A percentile compares a stretch with the other conserved stretches of the same genome.
These are phyloP conservation scores for Atalantia buxifolia DNA, from an alignment of 345 rosid genomes.

Conservation along the genomic window DNA sequence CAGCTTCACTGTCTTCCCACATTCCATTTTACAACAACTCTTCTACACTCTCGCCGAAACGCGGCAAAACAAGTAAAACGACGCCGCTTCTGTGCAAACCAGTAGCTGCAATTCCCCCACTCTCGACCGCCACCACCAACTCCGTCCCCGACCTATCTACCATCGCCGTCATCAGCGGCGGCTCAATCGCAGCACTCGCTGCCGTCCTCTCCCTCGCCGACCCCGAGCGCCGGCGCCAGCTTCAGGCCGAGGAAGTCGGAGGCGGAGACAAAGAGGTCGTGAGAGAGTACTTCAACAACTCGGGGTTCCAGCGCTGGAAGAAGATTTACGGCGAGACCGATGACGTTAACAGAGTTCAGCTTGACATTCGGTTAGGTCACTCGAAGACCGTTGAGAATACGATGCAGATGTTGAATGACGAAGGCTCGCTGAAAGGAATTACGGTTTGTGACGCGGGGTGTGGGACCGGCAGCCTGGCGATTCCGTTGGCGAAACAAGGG, in stretches of 20 bases:
- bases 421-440: slow-evolving; percentile 66
- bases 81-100: slow-evolving; percentile 12
- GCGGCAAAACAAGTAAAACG: slow-evolving; percentile 11
- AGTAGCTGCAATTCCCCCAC: slow-evolving; percentile 34
- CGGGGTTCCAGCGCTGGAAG: slow-evolving; percentile 92
- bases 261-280: slow-evolving; percentile 94
- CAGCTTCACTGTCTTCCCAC: slow-evolving; percentile 51
- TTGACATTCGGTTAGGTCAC: slow-evolving; percentile 77
- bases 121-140: slow-evolving; percentile 38
- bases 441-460: slow-evolving; percentile 95
- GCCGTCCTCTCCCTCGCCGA: slow-evolving; percentile 73
- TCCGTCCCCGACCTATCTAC: slow-evolving; percentile 52
- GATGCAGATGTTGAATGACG: slow-evolving; percentile 68
- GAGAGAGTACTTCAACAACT: slow-evolving; percentile 80
- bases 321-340: slow-evolving; percentile 91
- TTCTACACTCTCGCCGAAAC: slow-evolving; percentile 30
- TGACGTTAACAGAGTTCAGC: slow-evolving; percentile 83
- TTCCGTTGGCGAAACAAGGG: slow-evolving; percentile 86
- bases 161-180: slow-evolving; percentile 72
- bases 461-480: slow-evolving; percentile 74
- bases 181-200: slow-evolving; percentile 84
- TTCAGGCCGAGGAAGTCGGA: slow-evolving; percentile 93
- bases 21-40: slow-evolving; percentile 21
- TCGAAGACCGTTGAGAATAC: slow-evolving; percentile 82
- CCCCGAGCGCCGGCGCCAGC: slow-evolving; percentile 71